Evolutionary conservation across 371 early-diverging fungal species (phyloP).

Genomic region (Chytridiales sp.): DNA sequence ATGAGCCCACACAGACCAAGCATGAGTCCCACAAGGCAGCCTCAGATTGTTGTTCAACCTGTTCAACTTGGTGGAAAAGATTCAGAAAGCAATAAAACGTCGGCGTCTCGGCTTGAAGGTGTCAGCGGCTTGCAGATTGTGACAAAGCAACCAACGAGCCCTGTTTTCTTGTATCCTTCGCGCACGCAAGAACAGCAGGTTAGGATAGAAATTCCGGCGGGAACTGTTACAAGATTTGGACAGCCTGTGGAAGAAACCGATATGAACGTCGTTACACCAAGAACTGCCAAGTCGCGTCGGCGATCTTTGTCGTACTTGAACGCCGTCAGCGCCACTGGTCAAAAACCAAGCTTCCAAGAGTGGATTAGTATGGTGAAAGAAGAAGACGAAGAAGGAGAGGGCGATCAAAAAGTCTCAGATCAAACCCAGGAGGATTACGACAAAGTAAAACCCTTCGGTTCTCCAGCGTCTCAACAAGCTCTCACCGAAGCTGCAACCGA

Average conservation of each 20-base stretch:
- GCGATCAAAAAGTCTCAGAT: too few relatives aligned
- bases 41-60: too few relatives aligned
- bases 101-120: too few relatives aligned
- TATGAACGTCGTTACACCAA: constrained; percentile 25
- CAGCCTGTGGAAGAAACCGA: constrained; percentile 39
- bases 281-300: constrained; percentile 35
- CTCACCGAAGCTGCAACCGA: constrained; percentile 4
- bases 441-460: constrained; percentile 28
- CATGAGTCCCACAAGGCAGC: too few relatives aligned
- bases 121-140: too few relatives aligned
- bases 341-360: constrained; percentile 35
- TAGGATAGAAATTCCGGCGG: constrained; percentile 38
- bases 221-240: constrained; percentile 47
- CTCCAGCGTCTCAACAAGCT: too few relatives aligned
- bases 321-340: constrained; percentile 39
- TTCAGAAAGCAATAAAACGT: too few relatives aligned
- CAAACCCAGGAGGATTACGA: constrained; percentile 32
- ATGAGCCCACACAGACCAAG: too few relatives aligned
- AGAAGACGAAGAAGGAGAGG: constrained; percentile 16
- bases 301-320: constrained; percentile 47
- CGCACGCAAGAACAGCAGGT: too few relatives aligned
- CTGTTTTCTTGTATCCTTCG: too few relatives aligned
- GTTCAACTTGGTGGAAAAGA: too few relatives aligned
- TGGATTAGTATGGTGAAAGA: constrained; percentile 40
- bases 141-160: too few relatives aligned